Conservation (phyloP, 1,284 basidiomycete genomes). For the Pisolithus thermaeus region DNA sequence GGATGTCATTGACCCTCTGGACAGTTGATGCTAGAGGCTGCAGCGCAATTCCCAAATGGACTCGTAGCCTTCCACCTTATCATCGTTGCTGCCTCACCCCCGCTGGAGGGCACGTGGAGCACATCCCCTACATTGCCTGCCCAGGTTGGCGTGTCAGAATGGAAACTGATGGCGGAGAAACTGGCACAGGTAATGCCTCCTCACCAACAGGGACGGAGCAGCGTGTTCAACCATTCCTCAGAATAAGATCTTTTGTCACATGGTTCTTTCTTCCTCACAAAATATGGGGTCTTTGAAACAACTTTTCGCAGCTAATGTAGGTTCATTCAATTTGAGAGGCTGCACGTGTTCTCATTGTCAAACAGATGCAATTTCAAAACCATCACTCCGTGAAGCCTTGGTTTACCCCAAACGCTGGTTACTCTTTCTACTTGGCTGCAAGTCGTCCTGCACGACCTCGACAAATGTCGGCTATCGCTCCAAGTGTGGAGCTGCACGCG, state of each 20-base stretch:
- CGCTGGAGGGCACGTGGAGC: conserved; percentile 32
- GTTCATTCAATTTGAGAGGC: conserved; percentile 17
- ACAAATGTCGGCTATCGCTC: background rate
- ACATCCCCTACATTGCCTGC: conserved; percentile 15
- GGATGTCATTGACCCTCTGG: background rate
- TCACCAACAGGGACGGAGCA: conserved; percentile 4
- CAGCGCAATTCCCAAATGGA: conserved; percentile 29
- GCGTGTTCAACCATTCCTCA: conserved; percentile 24
- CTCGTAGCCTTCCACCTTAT: conserved; percentile 48
- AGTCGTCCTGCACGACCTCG: conserved; percentile 11
- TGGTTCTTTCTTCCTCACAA: conserved; percentile 44
- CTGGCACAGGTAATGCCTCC: conserved; percentile 39
- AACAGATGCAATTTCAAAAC: conserved; percentile 39
- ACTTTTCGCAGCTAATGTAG: conserved; percentile 51
- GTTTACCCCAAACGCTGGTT: conserved; percentile 34
- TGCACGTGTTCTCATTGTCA: conserved; percentile 9
- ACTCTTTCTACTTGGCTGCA: conserved; percentile 32
- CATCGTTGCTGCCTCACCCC: conserved; percentile 47
- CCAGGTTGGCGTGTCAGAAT: conserved; percentile 27
- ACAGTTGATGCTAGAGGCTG: conserved; percentile 26
- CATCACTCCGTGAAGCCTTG: conserved; percentile 30
- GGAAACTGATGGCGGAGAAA: conserved; percentile 40
- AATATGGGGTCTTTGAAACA: conserved; percentile 40
- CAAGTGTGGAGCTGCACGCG: conserved; percentile 2
- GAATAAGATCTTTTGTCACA: conserved; percentile 53